Percentiles rank a stretch among this genome's conserved stretches.
Evolutionary conservation across 1,139 yeast genomes (phyloP).

Genomic region (Lizanozyma gosingica): DNA sequence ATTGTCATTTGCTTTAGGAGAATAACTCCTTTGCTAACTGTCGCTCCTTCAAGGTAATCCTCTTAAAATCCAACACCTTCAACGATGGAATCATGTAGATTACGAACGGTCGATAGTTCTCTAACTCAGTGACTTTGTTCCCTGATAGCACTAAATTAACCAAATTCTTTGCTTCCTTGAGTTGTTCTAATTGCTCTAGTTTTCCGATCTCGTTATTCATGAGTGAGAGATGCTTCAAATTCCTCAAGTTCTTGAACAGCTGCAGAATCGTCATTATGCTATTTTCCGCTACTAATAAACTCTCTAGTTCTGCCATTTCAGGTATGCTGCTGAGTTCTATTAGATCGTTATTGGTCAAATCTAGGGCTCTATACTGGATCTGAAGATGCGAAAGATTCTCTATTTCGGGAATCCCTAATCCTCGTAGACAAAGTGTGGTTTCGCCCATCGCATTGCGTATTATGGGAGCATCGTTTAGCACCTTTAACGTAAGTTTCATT

Average conservation of each 20-base stretch:
- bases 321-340: conserved; percentile 48
- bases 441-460: conserved; percentile 29
- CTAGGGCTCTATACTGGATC: conserved; percentile 43
- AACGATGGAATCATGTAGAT: conserved; percentile 59
- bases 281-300: conserved; percentile 52
- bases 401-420: conserved; percentile 22
- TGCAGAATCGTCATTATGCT: conserved; percentile 35
- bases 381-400: conserved; percentile 27
- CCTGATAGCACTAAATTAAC: conserved; percentile 44
- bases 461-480: conserved; percentile 23
- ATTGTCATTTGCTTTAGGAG: no score
- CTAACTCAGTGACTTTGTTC: conserved; percentile 49
- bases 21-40: conserved; percentile 29
- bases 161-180: conserved; percentile 28
- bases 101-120: conserved; percentile 50
- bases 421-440: conserved; percentile 27
- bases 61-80: conserved; percentile 56
- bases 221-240: conserved; percentile 41
- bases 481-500: conserved; percentile 32
- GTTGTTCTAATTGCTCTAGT: conserved; percentile 29
- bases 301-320: conserved; percentile 29
- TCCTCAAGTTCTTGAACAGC: conserved; percentile 28
- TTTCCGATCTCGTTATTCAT: conserved; percentile 41
- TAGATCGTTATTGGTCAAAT: conserved; percentile 59
- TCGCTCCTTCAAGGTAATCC: conserved; percentile 51